These are phyloP conservation scores for Vigna trinervia DNA, from an alignment of 306 rosid genomes.

Conservation along the genomic window DNA sequence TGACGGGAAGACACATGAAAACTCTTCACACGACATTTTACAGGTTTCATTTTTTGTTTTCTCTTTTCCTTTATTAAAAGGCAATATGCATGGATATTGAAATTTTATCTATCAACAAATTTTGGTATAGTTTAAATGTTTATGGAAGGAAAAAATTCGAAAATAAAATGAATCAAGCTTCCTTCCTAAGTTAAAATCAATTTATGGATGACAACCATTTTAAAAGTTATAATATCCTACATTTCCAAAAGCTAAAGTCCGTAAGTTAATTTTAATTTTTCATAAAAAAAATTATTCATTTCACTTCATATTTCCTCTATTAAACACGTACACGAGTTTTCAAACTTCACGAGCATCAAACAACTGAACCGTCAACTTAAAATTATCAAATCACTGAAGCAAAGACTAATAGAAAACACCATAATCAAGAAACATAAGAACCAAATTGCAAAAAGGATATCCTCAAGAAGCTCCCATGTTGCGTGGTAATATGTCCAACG, in stretches of 20 bases:
- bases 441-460: constrained; percentile 71
- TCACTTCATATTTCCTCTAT: not conserved
- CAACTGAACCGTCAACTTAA: not conserved
- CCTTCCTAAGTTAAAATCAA: not conserved
- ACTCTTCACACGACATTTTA: not conserved
- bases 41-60: not conserved
- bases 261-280: not conserved
- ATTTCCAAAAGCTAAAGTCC: not conserved
- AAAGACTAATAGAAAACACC: not conserved
- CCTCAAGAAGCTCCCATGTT: constrained; percentile 79
- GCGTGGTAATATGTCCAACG: constrained; percentile 76
- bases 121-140: not conserved
- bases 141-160: not conserved
- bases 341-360: not conserved
- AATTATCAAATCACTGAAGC: not conserved
- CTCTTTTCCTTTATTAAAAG: not conserved
- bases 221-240: not conserved
- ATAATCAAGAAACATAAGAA: not conserved
- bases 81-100: not conserved
- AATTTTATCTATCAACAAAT: not conserved
- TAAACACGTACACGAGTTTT: not conserved
- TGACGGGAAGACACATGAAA: not conserved
- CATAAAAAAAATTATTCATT: not conserved
- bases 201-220: not conserved
- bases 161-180: not conserved